phyloP scores from a whole-genome alignment of 1,284 basidiomycete species.

The Puccinia coronata region DNA sequence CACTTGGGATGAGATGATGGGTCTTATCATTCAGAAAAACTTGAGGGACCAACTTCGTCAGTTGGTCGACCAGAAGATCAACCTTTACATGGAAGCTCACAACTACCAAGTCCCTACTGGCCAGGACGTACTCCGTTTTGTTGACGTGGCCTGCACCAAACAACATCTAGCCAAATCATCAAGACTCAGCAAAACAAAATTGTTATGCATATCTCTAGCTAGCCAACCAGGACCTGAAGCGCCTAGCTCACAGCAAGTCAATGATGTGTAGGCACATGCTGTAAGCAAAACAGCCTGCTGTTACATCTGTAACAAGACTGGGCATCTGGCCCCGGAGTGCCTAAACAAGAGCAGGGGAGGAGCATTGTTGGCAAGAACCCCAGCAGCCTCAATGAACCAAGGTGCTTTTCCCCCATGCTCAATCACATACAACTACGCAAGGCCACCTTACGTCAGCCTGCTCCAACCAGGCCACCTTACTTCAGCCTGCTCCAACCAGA shows the following conservation, averaged over 20 bases:
- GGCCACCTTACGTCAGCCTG: not conserved
- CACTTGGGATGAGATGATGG: not conserved
- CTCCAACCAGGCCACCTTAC: not conserved
- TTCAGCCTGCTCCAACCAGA: not conserved
- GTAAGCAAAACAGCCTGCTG: not conserved
- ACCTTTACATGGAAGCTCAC: not conserved
- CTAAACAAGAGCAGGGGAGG: not conserved
- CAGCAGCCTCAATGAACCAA: no score
- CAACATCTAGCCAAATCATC: not conserved
- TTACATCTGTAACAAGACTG: not conserved
- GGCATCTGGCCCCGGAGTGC: not conserved
- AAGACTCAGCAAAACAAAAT: not conserved
- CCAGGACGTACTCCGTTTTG: not conserved
- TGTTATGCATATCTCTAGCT: not conserved
- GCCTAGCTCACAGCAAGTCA: not conserved
- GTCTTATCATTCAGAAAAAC: not conserved
- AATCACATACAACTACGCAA: not conserved
- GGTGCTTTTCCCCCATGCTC: not conserved
- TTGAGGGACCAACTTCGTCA: not conserved
- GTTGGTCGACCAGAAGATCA: not conserved
- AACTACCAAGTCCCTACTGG: not conserved
- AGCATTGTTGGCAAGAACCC: no score
- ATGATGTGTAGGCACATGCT: not conserved
- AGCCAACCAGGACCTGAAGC: not conserved
- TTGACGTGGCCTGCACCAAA: not conserved